These are phyloP conservation scores for Hysterium pulicare DNA, from an alignment of 2,329 filamentous ascomycete genomes.

Conservation along the genomic window DNA sequence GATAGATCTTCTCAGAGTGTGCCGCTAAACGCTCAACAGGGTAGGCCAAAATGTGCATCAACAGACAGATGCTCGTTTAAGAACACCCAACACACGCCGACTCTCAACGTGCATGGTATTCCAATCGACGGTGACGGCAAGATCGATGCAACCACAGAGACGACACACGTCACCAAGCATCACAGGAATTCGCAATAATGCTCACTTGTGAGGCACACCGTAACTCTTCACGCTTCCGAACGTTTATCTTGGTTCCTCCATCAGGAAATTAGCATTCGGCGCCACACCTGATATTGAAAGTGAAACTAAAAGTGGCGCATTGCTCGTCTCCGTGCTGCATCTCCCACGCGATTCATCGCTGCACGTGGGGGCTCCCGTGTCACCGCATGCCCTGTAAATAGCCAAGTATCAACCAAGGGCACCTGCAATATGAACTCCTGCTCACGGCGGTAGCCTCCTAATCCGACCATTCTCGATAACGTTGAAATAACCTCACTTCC, in stretches of 20 bases:
- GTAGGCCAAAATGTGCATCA: neutral
- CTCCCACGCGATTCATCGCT: slow-evolving; percentile 8
- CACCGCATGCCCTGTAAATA: neutral
- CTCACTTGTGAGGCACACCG: too few relatives aligned
- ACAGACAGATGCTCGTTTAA: too few relatives aligned
- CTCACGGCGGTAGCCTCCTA: too few relatives aligned
- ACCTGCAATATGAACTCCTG: neutral
- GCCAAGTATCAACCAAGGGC: neutral
- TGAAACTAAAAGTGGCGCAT: slow-evolving; percentile 1
- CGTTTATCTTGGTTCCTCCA: too few relatives aligned
- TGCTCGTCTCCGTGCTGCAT: slow-evolving; percentile 7
- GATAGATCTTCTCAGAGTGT: slow-evolving; percentile 11
- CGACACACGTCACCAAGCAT: too few relatives aligned
- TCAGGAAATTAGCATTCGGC: slow-evolving; percentile 3
- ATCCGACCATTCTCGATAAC: neutral
- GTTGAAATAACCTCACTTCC: neutral
- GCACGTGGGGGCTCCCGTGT: slow-evolving; percentile 13
- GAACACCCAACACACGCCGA: too few relatives aligned
- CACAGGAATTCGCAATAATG: too few relatives aligned
- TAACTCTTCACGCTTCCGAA: too few relatives aligned
- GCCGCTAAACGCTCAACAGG: slow-evolving; percentile 12
- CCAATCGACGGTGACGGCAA: too few relatives aligned
- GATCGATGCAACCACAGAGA: too few relatives aligned
- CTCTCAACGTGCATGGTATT: too few relatives aligned
- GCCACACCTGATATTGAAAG: slow-evolving; percentile 5